phyloP scores from a whole-genome alignment of 208 protist species.

The Leishmania braziliensis region DNA sequence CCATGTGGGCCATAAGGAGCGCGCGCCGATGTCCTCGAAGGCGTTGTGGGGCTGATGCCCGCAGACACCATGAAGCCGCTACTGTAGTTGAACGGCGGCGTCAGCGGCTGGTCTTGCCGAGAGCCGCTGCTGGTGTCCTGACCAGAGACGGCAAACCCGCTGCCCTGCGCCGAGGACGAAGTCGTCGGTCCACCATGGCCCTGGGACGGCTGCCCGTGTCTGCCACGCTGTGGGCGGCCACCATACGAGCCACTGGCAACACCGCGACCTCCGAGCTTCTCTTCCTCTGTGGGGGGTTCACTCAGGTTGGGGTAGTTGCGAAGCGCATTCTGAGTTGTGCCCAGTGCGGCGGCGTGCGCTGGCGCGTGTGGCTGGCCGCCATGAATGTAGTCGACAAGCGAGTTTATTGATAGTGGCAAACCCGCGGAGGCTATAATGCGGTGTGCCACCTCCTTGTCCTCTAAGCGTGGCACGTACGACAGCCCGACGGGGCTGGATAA shows the following conservation, averaged over 20 bases:
- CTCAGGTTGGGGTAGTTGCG: slow-evolving; percentile 63
- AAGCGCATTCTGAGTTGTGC: slow-evolving; percentile 18
- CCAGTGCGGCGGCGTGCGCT: slow-evolving; percentile 13
- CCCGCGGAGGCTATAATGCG: slow-evolving; percentile 68
- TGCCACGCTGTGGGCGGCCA: not conserved
- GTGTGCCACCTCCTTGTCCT: slow-evolving; percentile 47
- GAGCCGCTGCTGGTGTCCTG: not conserved
- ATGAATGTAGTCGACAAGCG: slow-evolving; percentile 55
- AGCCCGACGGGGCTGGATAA: not conserved
- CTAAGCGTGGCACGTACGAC: slow-evolving; percentile 30
- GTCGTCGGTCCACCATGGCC: slow-evolving; percentile 2
- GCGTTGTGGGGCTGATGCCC: not conserved
- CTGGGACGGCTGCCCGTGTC: slow-evolving; percentile 10
- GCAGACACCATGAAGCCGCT: slow-evolving; percentile 20
- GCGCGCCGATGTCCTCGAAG: not conserved
- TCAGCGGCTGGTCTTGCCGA: not conserved
- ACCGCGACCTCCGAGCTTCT: not conserved
- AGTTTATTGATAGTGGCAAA: slow-evolving; percentile 55
- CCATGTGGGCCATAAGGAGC: not conserved
- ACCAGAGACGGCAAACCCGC: slow-evolving; percentile 7
- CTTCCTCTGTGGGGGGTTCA: slow-evolving; percentile 33
- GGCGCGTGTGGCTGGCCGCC: slow-evolving; percentile 48
- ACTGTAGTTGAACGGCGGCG: slow-evolving; percentile 1
- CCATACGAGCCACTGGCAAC: not conserved
- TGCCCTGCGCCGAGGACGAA: not conserved